A percentile compares a stretch with the other conserved stretches of the same genome.
Conservation (phyloP, 2,329 filamentous ascomycete species). For the Penicillium olsonii region DNA sequence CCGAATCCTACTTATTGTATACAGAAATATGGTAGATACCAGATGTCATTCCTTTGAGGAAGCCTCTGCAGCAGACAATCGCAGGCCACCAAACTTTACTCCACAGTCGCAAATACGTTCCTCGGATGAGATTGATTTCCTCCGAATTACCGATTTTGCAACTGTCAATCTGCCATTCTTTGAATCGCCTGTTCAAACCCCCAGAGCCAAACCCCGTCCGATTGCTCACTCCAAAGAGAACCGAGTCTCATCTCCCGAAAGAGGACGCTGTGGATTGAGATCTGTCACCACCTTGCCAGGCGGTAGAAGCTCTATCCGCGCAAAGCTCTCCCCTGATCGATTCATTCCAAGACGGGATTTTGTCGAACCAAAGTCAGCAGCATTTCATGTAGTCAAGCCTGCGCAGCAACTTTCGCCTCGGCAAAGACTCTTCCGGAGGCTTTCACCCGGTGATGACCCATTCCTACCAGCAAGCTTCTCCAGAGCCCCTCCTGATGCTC, state of each 20-base stretch:
- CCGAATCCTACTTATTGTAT: slow-evolving; percentile 5
- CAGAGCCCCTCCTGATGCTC: slow-evolving; percentile 15
- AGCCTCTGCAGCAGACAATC: slow-evolving; percentile 16
- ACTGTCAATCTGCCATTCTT: slow-evolving; percentile 19
- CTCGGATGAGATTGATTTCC: slow-evolving; percentile 3
- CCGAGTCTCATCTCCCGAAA: slow-evolving; percentile 8
- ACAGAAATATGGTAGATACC: slow-evolving; percentile 25
- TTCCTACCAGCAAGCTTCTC: slow-evolving; percentile 50
- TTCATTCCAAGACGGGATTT: slow-evolving; percentile 57
- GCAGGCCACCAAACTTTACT: slow-evolving; percentile 9
- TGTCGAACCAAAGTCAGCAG: slow-evolving; percentile 46
- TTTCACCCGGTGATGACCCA: slow-evolving; percentile 51
- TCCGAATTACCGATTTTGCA: slow-evolving; percentile 17
- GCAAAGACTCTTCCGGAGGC: slow-evolving; percentile 50
- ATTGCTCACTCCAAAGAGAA: slow-evolving; percentile 15
- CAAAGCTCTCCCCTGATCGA: slow-evolving; percentile 53
- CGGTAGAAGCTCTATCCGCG: slow-evolving; percentile 15
- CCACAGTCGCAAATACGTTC: slow-evolving; percentile 15
- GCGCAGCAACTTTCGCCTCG: slow-evolving; percentile 47
- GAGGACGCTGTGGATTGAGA: slow-evolving; percentile 20
- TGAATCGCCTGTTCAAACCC: slow-evolving; percentile 12
- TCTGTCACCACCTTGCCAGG: slow-evolving; percentile 11
- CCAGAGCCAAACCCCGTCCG: background rate
- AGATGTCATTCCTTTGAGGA: slow-evolving; percentile 30
- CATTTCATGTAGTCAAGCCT: slow-evolving; percentile 55